A percentile compares a stretch with the other conserved stretches of the same genome.
Conservation (phyloP, 2,329 filamentous ascomycete genomes). For the Gliomastix tumulicola region DNA sequence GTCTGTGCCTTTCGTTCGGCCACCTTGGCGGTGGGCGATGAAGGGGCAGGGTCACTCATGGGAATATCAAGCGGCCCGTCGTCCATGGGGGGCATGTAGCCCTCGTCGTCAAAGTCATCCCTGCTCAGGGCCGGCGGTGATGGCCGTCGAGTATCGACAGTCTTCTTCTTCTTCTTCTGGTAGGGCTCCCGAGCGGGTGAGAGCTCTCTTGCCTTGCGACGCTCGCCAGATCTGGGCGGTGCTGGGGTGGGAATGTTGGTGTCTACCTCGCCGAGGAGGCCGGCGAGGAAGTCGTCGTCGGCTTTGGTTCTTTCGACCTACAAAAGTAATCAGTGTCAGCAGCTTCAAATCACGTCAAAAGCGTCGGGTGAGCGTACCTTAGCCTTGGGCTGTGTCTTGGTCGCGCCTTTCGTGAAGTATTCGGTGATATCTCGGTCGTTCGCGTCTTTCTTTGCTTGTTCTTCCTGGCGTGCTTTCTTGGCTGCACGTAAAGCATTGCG, state of each 20-base stretch:
- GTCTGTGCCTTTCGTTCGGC: conserved; percentile 63
- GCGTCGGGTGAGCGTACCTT: conserved; percentile 71
- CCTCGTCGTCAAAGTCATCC: conserved; percentile 55
- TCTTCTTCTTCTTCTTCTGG: conserved; percentile 50
- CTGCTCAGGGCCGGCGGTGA: conserved; percentile 30
- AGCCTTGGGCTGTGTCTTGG: conserved; percentile 62
- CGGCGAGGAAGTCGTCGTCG: conserved; percentile 80
- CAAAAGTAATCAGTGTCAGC: too few species aligned
- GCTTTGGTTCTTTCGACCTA: conserved; percentile 75
- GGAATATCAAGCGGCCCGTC: conserved; percentile 56
- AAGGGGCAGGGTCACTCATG: conserved; percentile 84
- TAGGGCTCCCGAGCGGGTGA: conserved; percentile 60
- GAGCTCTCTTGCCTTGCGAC: conserved; percentile 71
- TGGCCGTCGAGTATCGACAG: conserved; percentile 38
- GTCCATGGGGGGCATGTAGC: conserved; percentile 44
- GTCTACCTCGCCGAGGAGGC: conserved; percentile 82
- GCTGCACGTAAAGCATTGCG: too few species aligned
- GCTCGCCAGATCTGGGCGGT: conserved; percentile 64
- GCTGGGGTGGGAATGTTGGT: conserved; percentile 55
- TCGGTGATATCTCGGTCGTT: conserved; percentile 89
- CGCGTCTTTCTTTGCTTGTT: conserved; percentile 76
- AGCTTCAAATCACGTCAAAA: too few species aligned
- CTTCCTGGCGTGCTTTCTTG: conserved; percentile 84
- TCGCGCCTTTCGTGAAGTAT: conserved; percentile 78
- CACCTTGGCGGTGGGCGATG: conserved; percentile 77